Percentiles rank a stretch among this genome's conserved stretches.
Conservation (phyloP, 2,329 filamentous ascomycete species). For the Exophiala sp. region DNA sequence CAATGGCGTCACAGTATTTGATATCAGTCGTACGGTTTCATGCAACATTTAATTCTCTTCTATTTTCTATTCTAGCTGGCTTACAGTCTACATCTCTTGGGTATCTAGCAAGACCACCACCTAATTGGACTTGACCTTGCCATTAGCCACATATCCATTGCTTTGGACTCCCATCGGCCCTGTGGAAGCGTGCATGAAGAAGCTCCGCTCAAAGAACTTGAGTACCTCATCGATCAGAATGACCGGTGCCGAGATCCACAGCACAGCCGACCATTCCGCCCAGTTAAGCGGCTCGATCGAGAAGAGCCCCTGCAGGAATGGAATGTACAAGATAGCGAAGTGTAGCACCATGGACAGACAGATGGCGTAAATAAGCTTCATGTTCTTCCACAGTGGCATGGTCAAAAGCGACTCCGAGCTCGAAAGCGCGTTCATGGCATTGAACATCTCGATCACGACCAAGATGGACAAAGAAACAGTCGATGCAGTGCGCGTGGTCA, state of each 20-base stretch:
- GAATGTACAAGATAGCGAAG: slow-evolving; percentile 88
- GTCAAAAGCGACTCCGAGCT: slow-evolving; percentile 92
- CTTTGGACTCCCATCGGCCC: slow-evolving; percentile 3
- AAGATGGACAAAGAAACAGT: slow-evolving; percentile 88
- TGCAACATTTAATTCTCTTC: too few species aligned
- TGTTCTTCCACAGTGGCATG: slow-evolving; percentile 95
- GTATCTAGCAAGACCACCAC: too few species aligned
- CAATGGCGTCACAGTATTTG: too few species aligned
- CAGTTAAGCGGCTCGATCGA: slow-evolving; percentile 82
- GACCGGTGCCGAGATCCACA: slow-evolving; percentile 84
- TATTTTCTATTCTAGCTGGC: too few species aligned
- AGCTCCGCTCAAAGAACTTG: slow-evolving; percentile 70
- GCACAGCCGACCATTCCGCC: slow-evolving; percentile 88
- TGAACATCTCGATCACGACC: slow-evolving; percentile 98
- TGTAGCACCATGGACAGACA: slow-evolving; percentile 88
- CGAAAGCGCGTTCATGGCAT: slow-evolving; percentile 96
- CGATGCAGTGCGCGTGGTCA: slow-evolving; percentile 74
- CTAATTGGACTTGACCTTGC: slow-evolving; percentile 28
- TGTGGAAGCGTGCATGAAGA: slow-evolving; percentile 45
- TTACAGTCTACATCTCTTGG: too few species aligned
- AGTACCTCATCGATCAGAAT: slow-evolving; percentile 82
- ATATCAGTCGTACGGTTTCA: too few species aligned
- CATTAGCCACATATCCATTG: slow-evolving; percentile 24
- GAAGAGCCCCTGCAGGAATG: slow-evolving; percentile 83
- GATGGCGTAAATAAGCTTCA: slow-evolving; percentile 97